These are phyloP conservation scores for Penicillium alfredii DNA, from an alignment of 495 filamentous ascomycete genomes.

Conservation along the genomic window DNA sequence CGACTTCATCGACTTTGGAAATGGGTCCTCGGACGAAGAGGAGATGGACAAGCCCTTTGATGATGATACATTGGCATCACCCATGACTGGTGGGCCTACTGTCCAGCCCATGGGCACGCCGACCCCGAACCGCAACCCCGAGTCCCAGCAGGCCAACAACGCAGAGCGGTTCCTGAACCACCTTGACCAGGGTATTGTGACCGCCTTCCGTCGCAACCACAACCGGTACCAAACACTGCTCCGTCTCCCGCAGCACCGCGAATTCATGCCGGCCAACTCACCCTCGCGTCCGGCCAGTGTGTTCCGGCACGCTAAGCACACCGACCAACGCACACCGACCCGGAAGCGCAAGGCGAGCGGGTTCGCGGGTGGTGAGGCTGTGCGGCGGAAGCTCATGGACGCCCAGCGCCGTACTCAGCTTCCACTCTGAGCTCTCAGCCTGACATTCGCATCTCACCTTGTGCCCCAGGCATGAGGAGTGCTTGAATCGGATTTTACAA, in stretches of 20 bases:
- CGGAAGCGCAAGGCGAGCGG: conserved; percentile 39
- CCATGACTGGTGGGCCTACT: conserved; percentile 27
- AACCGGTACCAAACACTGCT: conserved; percentile 63
- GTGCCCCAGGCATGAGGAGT: too few relatives aligned
- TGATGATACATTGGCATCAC: conserved; percentile 34
- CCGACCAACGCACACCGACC: conserved; percentile 39
- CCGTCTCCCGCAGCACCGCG: conserved; percentile 52
- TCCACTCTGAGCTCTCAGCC: conserved; percentile 24
- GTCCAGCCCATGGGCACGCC: conserved; percentile 35
- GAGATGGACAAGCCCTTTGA: conserved; percentile 33
- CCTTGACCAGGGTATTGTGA: conserved; percentile 63
- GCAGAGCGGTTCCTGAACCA: conserved; percentile 58
- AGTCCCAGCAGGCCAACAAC: conserved; percentile 46
- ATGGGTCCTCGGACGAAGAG: conserved; percentile 52
- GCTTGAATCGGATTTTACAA: background rate
- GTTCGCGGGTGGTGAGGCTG: conserved; percentile 37
- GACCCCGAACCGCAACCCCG: conserved; percentile 46
- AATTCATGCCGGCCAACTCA: conserved; percentile 47
- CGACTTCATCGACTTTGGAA: conserved; percentile 66
- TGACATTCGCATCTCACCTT: conserved; percentile 1
- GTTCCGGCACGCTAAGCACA: conserved; percentile 41
- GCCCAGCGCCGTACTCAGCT: conserved; percentile 38
- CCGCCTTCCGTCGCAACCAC: conserved; percentile 74
- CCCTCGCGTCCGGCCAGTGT: conserved; percentile 41
- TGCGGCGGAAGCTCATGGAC: conserved; percentile 45